Evolutionary conservation across 2,329 filamentous ascomycete genomes (phyloP), one percentile per base, ranked within the genome.

Genomic region (Leptographium flavum): DNA sequence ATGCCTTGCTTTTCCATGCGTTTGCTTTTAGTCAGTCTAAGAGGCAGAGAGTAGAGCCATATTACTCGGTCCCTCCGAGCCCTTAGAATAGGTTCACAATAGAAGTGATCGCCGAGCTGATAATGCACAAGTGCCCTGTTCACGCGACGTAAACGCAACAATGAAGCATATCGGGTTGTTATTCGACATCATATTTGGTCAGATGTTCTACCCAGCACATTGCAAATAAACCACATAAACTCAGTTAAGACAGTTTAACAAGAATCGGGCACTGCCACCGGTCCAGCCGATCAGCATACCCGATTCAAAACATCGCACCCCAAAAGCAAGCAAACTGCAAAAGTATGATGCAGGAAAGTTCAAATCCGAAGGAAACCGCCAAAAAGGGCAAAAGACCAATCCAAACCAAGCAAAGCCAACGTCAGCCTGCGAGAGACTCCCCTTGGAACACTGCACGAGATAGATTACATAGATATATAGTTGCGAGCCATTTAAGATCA

Each of bases 271-370:
- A 36, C 22, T 43, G 37, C n/a, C 21, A 27, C 32, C 44, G 41
- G 43, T 42, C 47, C 44, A 50, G 46, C 46, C 46, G 45, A 44
- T 39, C 30, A 41, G 33, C 35, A 39, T 35, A 21, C 32, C 5
- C 27, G 23, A 11, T 37, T 22, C 14, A 19, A 11, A 14, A 32
- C 28, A 13, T 39, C 35, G 27, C 39, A 35, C 13, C 40, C 31
- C 32, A 35, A 27, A 14, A 14, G 15, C 17, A 32, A 15, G 15
- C 2, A 32, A 22, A 32, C 32, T 28, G 32, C 8, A n/a, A 15
- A n/a, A n/a, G n/a, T n/a, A n/a, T n/a, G n/a, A n/a, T n/a, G n/a
- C 25, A 30, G 11, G 14, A 19, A 41, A 30, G 22, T n/a, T 32
- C 19, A 23, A 27, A 21, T 10, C 2, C 5, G 10, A 27, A 37